These are phyloP conservation scores for Kuraishia piskuri DNA, from an alignment of 805 yeast species.

Conservation along the genomic window DNA sequence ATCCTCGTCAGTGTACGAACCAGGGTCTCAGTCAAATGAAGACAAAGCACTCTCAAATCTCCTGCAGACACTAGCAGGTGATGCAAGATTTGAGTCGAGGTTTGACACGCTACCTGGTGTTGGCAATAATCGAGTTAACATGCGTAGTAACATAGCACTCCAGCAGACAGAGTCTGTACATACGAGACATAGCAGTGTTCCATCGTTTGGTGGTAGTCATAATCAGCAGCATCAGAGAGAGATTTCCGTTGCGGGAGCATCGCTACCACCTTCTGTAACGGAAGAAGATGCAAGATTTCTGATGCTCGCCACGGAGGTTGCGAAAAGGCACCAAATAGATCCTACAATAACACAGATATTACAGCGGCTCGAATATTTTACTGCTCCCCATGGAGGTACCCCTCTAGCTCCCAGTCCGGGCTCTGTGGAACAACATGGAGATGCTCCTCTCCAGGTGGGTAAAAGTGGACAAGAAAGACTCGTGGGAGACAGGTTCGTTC, in stretches of 20 bases:
- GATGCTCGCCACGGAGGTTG: constrained; percentile 53
- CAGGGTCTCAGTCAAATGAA: not conserved
- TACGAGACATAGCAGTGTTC: not conserved
- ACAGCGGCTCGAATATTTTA: constrained; percentile 48
- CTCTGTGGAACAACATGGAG: not conserved
- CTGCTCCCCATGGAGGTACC: constrained; percentile 51
- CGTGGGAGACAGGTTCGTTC: not conserved
- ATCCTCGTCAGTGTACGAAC: not conserved
- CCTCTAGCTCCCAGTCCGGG: constrained; percentile 10
- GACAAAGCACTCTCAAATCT: not conserved
- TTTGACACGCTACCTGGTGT: not conserved
- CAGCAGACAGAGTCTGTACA: not conserved
- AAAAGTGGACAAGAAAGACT: not conserved
- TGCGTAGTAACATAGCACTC: not conserved
- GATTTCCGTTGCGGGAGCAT: not conserved
- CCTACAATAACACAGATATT: constrained; percentile 57
- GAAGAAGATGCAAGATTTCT: constrained; percentile 48
- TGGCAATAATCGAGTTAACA: not conserved
- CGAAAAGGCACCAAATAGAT: constrained; percentile 40
- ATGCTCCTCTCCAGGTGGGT: not conserved
- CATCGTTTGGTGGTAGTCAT: not conserved
- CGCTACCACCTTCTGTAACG: constrained; percentile 11
- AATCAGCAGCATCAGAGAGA: not conserved
- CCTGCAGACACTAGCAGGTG: not conserved
- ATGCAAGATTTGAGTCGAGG: not conserved